Conservation (phyloP, 208 protist genomes). For the Leishmania tropica region DNA sequence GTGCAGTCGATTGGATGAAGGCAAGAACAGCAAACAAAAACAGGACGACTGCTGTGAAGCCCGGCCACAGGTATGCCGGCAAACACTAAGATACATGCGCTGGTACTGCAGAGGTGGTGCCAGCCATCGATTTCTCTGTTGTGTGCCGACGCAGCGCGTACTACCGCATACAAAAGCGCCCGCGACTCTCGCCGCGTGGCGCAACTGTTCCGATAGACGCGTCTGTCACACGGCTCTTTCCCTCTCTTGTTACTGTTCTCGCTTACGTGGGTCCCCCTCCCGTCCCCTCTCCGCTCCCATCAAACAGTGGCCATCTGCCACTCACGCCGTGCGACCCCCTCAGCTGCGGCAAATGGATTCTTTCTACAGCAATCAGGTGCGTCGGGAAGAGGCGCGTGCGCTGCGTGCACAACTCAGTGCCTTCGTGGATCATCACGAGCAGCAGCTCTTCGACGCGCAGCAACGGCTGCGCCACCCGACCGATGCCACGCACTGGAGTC, state of each 20-base stretch:
- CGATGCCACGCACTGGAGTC: conserved; percentile 58
- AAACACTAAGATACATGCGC: neutral
- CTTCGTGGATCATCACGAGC: conserved; percentile 60
- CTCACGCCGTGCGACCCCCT: neutral
- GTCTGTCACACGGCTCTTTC: neutral
- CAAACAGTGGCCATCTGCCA: neutral
- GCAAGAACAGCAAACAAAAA: neutral
- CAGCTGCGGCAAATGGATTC: conserved; percentile 11
- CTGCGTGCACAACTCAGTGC: conserved; percentile 33
- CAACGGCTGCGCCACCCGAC: conserved; percentile 48
- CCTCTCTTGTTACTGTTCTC: neutral
- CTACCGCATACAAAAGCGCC: neutral
- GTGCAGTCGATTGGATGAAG: neutral
- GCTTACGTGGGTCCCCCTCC: neutral
- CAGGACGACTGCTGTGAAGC: neutral
- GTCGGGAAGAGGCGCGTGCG: conserved; percentile 15
- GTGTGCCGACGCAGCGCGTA: neutral
- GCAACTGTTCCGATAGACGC: neutral
- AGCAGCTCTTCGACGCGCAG: conserved; percentile 54
- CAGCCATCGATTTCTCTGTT: neutral
- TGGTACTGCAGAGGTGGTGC: neutral
- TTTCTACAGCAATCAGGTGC: conserved; percentile 25
- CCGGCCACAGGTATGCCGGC: neutral
- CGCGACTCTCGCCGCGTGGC: neutral
- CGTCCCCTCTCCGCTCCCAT: neutral